Evolutionary conservation across 1,284 basidiomycete species (phyloP), one percentile per base, ranked within the genome.

Genomic region (Ustanciosporium gigantosporum): DNA sequence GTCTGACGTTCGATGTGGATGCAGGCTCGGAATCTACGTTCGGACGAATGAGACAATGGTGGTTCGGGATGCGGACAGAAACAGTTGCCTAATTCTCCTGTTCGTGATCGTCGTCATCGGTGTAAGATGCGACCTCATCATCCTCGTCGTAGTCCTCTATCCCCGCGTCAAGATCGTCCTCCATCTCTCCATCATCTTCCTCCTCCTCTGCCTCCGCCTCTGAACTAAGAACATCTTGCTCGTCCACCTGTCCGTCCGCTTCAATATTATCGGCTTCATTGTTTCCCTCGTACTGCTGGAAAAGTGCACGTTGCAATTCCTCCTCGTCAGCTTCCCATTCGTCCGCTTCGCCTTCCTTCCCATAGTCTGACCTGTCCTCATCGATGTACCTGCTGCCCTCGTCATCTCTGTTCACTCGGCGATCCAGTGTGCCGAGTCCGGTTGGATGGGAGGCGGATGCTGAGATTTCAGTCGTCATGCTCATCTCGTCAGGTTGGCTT

Each of bases 121-220:
- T n/a, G 27, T 29, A 55, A 11, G 58, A 47, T 16, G 39, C 41
- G 16, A 46, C 49, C 8, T 49, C 37, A 2, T 64, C 45, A 5
- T 64, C 38, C 20, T 35, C 25, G 21, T 39, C 37, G 8, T 25
- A 6, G 13, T 23, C 20, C 15, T 38, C 14, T 19, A 34, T 19
- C 7, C 32, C n/a, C 9, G 8, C 32, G 46, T 31, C 13, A 50
- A 25, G 45, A 25, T 55, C 15, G 29, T 48, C 20, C 16, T 50
- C 50, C 20, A 22, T 24, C 22, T n/a, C 31, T 20, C 9, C 45
- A n/a, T 22, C 27, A 13, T 36, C 42, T 17, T 42, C 42, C 4
- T 46, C 35, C 4, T 38, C 47, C 7, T 44, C 22, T 17, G 40
- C n/a, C 24, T 27, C 16, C 21, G 11, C n/a, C 27, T n/a, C 27